Conservation (phyloP, 2,329 filamentous ascomycete genomes). For the Xylariaceae sp. region DNA sequence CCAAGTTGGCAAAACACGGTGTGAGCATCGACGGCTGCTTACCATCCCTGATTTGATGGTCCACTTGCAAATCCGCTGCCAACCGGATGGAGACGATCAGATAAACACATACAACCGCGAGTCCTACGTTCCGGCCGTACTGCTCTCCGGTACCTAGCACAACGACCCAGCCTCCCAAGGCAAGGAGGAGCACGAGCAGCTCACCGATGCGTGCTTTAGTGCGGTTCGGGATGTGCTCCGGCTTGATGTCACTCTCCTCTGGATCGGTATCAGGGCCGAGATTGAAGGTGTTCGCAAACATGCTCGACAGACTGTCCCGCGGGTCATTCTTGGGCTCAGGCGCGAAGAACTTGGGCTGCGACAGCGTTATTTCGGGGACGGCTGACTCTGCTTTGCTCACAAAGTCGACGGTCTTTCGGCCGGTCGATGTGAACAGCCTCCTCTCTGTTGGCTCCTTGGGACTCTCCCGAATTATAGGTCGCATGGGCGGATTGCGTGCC, state of each 20-base stretch:
- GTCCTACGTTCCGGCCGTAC: constrained; percentile 25
- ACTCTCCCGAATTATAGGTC: constrained; percentile 45
- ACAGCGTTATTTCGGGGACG: constrained; percentile 20
- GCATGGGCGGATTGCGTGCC: constrained; percentile 55
- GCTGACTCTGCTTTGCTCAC: constrained; percentile 12
- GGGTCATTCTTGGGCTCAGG: constrained; percentile 29
- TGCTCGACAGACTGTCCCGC: constrained; percentile 28
- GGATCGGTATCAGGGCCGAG: constrained; percentile 27
- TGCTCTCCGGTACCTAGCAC: constrained; percentile 24
- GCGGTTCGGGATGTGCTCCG: constrained; percentile 16
- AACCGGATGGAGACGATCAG: constrained; percentile 29
- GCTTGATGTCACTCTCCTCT: constrained; percentile 17
- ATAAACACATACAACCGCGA: constrained; percentile 25
- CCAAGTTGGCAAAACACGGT: constrained; percentile 26
- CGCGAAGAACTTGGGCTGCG: constrained; percentile 28
- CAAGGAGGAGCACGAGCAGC: constrained; percentile 23
- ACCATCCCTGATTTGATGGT: constrained; percentile 21
- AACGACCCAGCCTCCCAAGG: constrained; percentile 25
- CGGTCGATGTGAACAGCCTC: constrained; percentile 42
- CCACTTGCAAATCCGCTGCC: constrained; percentile 27
- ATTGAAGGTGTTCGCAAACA: constrained; percentile 31
- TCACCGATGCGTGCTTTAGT: constrained; percentile 23
- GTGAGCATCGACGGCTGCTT: constrained; percentile 20
- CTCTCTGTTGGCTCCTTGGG: constrained; percentile 38
- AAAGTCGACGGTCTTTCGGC: constrained; percentile 22